phyloP scores from a whole-genome alignment of 108 stramenopile genomes.

The Phaeodactylum tricornutum region DNA sequence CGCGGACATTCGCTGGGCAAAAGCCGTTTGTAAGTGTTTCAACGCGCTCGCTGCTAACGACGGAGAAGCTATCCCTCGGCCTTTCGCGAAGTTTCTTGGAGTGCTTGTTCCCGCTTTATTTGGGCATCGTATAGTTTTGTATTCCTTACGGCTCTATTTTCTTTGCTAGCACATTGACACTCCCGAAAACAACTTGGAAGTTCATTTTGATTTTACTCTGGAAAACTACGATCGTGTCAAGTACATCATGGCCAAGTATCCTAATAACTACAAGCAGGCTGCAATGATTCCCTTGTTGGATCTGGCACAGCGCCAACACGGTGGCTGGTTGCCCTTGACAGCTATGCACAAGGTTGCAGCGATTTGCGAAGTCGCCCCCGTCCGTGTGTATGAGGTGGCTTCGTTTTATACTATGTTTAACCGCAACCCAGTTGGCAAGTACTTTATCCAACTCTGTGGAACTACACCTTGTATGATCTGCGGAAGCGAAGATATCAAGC shows the following conservation, averaged over 20 bases:
- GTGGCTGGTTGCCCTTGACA: slow-evolving; percentile 96
- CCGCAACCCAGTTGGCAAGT: slow-evolving; percentile 98
- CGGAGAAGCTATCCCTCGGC: too few relatives aligned
- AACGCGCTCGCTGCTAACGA: too few relatives aligned
- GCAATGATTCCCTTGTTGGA: slow-evolving; percentile 95
- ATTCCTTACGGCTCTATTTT: neutral
- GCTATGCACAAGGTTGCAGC: slow-evolving; percentile 99
- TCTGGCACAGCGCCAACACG: slow-evolving; percentile 93
- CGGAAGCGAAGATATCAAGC: slow-evolving; percentile 96
- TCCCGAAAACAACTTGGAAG: slow-evolving; percentile 83
- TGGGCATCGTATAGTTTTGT: too few relatives aligned
- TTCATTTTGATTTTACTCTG: slow-evolving; percentile 88
- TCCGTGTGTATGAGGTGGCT: slow-evolving; percentile 97
- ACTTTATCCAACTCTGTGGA: slow-evolving; percentile 99
- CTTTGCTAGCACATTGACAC: slow-evolving; percentile 85
- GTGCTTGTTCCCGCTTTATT: too few relatives aligned
- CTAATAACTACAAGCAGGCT: slow-evolving; percentile 96
- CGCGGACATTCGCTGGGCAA: neutral
- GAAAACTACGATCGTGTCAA: slow-evolving; percentile 94
- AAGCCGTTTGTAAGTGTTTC: slow-evolving; percentile 33
- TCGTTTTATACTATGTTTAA: slow-evolving; percentile 99
- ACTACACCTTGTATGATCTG: slow-evolving; percentile 99
- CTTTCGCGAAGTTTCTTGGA: too few relatives aligned
- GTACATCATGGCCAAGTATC: slow-evolving; percentile 85
- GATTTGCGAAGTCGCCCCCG: slow-evolving; percentile 82